Evolutionary conservation across 23 red algal species (phyloP), one percentile per base, ranked within the genome.

Genomic region (Gracilaria vermiculophylla): DNA sequence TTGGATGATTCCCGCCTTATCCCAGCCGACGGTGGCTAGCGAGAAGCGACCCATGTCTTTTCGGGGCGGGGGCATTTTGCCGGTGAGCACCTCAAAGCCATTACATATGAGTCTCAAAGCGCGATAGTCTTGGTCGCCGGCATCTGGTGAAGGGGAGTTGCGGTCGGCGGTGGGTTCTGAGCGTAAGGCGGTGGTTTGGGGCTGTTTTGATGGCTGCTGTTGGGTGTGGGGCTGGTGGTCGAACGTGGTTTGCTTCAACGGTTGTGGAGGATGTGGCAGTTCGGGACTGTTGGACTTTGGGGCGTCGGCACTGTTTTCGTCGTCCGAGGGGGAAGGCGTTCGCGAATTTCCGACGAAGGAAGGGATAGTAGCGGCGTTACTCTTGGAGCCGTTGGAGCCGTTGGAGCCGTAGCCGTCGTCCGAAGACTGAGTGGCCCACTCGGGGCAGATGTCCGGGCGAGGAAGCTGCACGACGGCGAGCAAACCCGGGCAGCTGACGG

Each of bases 61-160:
- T 43, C 51, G 39, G 4, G 75, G 76, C 2, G 92, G 83, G 32
- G 87, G 87, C 87, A 91, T 91, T 56, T 91, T 91, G 25, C 92
- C 85, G 23, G 92, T 94, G 24, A 94, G 76, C 39, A 94, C 92
- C 35, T 94, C 92, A 82, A 94, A 94, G n/a, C 92, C 92, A 78
- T 94, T 94, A 55, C 92, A 89, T 20, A 94, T 75, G 40, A 88
- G 79, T 19, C 88, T 83, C 53, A 89, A 40, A 10, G 73, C 66
- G 29, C 84, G 69, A 55, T 77, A 48, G 34, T 76, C 58, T 1
- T 73, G 69, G 19, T 72, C 43, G 53, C 36, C 66, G 34, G 49
- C 53, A 76, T 88, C 70, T n/a, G 81, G 81, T 31, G 81, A 66
- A 0, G 81, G 81, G 43, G 81, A 85, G 0, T 29, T 29, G n/a